Conservation (phyloP, 306 rosid species). For the Hippophae rhamnoides region DNA sequence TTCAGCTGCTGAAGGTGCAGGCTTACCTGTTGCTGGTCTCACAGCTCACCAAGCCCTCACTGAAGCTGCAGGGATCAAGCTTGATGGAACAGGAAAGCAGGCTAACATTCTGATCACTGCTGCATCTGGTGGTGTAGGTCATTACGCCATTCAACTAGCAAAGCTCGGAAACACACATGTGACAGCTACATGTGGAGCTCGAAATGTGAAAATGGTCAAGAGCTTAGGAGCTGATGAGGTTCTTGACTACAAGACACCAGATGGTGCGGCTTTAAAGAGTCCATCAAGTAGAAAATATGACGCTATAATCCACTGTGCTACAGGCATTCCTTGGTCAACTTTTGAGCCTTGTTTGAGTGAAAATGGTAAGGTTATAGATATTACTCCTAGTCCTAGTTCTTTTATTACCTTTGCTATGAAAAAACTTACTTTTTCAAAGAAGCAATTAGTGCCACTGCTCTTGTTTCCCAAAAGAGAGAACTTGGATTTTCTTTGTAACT, state of each 20-base stretch:
- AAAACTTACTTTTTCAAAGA: conserved; percentile 56
- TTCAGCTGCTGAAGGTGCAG: conserved; percentile 51
- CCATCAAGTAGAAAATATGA: conserved; percentile 68
- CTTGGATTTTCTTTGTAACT: conserved; percentile 41
- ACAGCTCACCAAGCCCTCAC: conserved; percentile 69
- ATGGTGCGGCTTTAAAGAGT: conserved; percentile 55
- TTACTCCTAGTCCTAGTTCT: conserved; percentile 37
- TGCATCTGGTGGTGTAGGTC: conserved; percentile 87
- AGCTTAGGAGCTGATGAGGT: conserved; percentile 82
- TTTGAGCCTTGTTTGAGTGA: conserved; percentile 61
- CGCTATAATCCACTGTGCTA: conserved; percentile 58
- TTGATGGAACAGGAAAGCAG: conserved; percentile 35
- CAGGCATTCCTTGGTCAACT: conserved; percentile 54
- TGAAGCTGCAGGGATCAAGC: conserved; percentile 47
- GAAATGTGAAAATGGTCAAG: conserved; percentile 50
- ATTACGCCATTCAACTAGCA: conserved; percentile 68
- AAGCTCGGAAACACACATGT: conserved; percentile 75
- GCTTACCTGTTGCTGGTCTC: conserved; percentile 57
- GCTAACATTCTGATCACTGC: conserved; percentile 70
- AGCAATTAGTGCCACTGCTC: conserved; percentile 60
- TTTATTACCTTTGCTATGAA: conserved; percentile 37
- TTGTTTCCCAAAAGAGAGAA: conserved; percentile 40
- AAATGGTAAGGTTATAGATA: conserved; percentile 63
- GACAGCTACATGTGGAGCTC: conserved; percentile 75
- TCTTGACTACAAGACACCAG: conserved; percentile 66